Evolutionary conservation across 139 green algal species (phyloP).

Genomic region (Raphidocelis subcapitata): DNA sequence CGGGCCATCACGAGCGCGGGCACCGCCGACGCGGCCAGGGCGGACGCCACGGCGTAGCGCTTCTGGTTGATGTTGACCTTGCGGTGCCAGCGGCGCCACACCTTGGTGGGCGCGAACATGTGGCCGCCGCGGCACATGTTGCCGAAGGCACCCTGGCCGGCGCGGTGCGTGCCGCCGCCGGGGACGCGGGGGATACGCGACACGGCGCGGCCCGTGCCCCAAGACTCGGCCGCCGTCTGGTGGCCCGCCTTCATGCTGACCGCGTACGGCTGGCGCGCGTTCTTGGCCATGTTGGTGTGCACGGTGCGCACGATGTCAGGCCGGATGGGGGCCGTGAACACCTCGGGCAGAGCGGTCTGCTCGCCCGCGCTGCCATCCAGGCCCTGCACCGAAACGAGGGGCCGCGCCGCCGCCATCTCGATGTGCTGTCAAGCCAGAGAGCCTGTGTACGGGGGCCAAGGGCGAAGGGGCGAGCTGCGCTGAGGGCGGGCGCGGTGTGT

Average conservation of each 20-base stretch:
- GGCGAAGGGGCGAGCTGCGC: no score
- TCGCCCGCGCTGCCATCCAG: constrained; percentile 62
- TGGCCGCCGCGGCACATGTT: constrained; percentile 99
- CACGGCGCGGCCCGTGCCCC: constrained; percentile 98
- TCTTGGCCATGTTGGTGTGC: constrained; percentile 97
- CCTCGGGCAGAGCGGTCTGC: constrained; percentile 82
- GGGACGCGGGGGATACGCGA: constrained; percentile 99
- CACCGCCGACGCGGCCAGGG: constrained; percentile 93
- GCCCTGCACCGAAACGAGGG: constrained; percentile 85
- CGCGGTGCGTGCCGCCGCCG: constrained; percentile 92
- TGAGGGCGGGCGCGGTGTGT: no score
- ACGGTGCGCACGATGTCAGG: constrained; percentile 90
- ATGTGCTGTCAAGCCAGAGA: no score
- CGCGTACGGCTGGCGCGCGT: constrained; percentile 96
- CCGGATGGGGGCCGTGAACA: constrained; percentile 69
- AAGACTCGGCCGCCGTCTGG: constrained; percentile 98
- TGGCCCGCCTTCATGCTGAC: constrained; percentile 91
- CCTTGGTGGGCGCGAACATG: constrained; percentile 99
- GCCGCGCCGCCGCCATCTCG: constrained; percentile 74
- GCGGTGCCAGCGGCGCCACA: constrained; percentile 96
- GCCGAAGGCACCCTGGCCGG: constrained; percentile 98
- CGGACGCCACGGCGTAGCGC: constrained; percentile 93
- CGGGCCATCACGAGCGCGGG: constrained; percentile 95
- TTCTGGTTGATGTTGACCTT: constrained; percentile 99
- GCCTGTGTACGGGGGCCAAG: no score